phyloP scores from a whole-genome alignment of 495 filamentous ascomycete species.

The Platismatia glauca region DNA sequence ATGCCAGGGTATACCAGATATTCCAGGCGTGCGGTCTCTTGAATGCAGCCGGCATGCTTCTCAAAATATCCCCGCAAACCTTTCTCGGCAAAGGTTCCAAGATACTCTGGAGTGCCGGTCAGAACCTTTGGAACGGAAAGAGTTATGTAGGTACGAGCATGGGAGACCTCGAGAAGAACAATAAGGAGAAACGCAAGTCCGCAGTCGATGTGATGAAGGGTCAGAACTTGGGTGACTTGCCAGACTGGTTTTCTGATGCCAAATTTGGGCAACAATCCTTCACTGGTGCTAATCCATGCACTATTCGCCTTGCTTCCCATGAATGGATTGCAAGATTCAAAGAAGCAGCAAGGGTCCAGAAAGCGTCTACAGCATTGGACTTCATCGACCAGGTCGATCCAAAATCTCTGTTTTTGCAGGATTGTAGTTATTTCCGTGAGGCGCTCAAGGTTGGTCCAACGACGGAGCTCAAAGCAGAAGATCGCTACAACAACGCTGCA shows the following conservation, averaged over 20 bases:
- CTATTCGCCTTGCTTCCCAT: slow-evolving; percentile 31
- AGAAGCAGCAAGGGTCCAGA: slow-evolving; percentile 25
- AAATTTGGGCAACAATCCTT: slow-evolving; percentile 43
- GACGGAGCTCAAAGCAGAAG: slow-evolving; percentile 6
- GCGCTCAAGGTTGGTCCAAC: slow-evolving; percentile 18
- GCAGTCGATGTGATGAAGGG: slow-evolving; percentile 33
- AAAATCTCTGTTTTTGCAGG: slow-evolving; percentile 36
- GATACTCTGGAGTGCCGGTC: too few species aligned
- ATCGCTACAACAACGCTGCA: neutral
- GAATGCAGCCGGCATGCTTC: too few species aligned
- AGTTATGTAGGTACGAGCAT: too few species aligned
- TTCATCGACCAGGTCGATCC: slow-evolving; percentile 19
- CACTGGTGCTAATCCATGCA: slow-evolving; percentile 42
- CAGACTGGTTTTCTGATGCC: slow-evolving; percentile 43
- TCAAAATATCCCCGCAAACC: too few species aligned
- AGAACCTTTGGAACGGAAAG: too few species aligned
- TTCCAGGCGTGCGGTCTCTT: slow-evolving; percentile 11
- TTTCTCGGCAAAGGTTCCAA: too few species aligned
- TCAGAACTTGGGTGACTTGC: slow-evolving; percentile 35
- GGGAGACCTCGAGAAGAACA: too few species aligned
- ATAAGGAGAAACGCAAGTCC: slow-evolving; percentile 5
- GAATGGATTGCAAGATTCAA: slow-evolving; percentile 31
- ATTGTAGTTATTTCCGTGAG: slow-evolving; percentile 40
- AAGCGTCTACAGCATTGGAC: slow-evolving; percentile 20
- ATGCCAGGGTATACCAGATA: slow-evolving; percentile 34